Conservation (phyloP, 441 rosid genomes). For the Euphorbia corollata region DNA sequence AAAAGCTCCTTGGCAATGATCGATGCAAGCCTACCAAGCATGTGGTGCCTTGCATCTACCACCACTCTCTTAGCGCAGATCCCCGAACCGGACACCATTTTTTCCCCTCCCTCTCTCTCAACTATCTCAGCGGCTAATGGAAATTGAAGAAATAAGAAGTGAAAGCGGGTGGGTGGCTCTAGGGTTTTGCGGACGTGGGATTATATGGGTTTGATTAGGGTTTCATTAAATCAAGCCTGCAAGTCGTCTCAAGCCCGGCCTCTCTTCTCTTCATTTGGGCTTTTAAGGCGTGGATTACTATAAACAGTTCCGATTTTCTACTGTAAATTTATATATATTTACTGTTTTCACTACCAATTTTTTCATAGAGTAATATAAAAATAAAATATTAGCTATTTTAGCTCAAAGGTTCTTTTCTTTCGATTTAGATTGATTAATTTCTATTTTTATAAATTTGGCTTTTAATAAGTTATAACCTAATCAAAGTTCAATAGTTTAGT, state of each 20-base stretch:
- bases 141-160: background rate
- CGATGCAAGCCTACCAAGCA: constrained; percentile 68
- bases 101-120: background rate
- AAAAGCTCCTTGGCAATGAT: constrained; percentile 73
- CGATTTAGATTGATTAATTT: too few species aligned
- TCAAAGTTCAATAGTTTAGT: too few species aligned
- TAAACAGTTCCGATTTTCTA: too few species aligned
- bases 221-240: background rate
- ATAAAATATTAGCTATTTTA: too few species aligned
- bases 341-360: too few species aligned
- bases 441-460: too few species aligned
- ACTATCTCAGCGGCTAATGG: background rate
- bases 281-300: background rate
- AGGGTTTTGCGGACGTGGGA: constrained; percentile 19
- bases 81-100: constrained; percentile 86
- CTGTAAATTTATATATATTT: too few species aligned
- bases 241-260: background rate
- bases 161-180: background rate
- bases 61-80: constrained; percentile 68
- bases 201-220: constrained; percentile 8
- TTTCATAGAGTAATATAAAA: too few species aligned
- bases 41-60: constrained; percentile 83
- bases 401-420: too few species aligned
- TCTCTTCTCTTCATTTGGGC: background rate
- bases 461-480: too few species aligned